These are phyloP conservation scores for Plantago ovata DNA, from an alignment of 257 asterid species.

Conservation along the genomic window DNA sequence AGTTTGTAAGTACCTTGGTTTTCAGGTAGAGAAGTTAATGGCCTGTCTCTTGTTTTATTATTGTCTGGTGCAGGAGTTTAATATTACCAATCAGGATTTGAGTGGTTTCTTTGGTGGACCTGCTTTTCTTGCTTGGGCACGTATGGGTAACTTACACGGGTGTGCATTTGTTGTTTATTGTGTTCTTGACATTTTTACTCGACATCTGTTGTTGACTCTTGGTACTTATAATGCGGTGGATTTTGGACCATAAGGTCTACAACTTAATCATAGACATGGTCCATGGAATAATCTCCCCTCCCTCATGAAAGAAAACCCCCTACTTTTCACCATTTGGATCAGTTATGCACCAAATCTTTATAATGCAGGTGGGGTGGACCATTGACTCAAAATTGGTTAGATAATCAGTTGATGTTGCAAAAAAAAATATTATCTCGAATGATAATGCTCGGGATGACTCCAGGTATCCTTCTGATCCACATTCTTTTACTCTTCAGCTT, in stretches of 20 bases:
- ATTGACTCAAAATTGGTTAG: conserved; percentile 81
- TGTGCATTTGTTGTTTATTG: conserved; percentile 19
- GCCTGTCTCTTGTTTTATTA: background rate
- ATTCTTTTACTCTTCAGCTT: background rate
- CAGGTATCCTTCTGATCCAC: conserved; percentile 49
- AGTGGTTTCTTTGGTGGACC: conserved; percentile 95
- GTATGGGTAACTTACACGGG: conserved; percentile 98
- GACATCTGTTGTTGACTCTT: conserved; percentile 1
- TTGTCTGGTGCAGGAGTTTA: conserved; percentile 55
- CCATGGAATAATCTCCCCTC: background rate
- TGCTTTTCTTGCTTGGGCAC: conserved; percentile 99
- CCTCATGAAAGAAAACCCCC: no score
- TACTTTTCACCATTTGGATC: conserved; percentile 2
- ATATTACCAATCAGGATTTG: conserved; percentile 60
- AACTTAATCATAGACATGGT: no score
- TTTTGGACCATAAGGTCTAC: no score
- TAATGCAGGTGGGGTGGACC: conserved; percentile 96
- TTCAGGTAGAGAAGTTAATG: conserved; percentile 15
- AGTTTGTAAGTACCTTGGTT: conserved; percentile 9
- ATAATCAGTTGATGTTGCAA: conserved; percentile 72
- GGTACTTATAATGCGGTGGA: no score
- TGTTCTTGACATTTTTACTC: background rate
- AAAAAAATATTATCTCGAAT: conserved; percentile 79
- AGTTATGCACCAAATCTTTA: conserved; percentile 16
- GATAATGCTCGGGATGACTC: conserved; percentile 94